Evolutionary conservation across 1,139 yeast species (phyloP), one percentile per base, ranked within the genome.

Genomic region (Suhomyces terraborum): DNA sequence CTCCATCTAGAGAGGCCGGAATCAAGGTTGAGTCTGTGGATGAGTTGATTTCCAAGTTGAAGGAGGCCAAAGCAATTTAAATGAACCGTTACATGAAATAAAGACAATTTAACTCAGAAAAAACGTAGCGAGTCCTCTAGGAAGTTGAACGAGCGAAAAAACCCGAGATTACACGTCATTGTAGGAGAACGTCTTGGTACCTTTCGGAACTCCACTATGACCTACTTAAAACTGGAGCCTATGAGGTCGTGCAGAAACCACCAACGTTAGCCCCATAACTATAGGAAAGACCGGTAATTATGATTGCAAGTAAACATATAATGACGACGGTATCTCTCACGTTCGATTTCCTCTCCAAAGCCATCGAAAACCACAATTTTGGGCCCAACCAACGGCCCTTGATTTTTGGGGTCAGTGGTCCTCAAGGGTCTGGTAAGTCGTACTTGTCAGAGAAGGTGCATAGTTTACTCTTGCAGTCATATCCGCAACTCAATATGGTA

Each of bases 341-440:
- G 5, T 23, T 55, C 12, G 55, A 56, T 7, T 64, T 50, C 43
- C 38, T 69, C 7, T 33, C 43, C 2, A 47, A 51, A 3, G 33
- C 50, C 8, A 55, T 68, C 24, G 48, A 49, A 4, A 22, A 33
- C 6, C 50, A 56, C 48, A 48, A 54, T 35, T 54, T 56, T 31
- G 31, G 43, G 5, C 30, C 36, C 8, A 33, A 32, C 6, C 16
- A 23, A 6, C 53, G 47, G 28, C 88, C 93, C 1, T 54, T 84
- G 23, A 66, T 88, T 4, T 57, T 88, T 3, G 93, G 93, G 1
- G 61, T 88, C 3, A 80, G 86, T 36, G 98, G 97, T 0, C 95
- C 96, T 0, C 98, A 91, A 58, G 98, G 98, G 0, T 84, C 94
- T 1, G 98, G 98, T 0, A 91, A 91, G 61, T 79, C 95, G 3